Evolutionary conservation across 176 grass and related monocot species (phyloP), one percentile per base, ranked within the genome.

Genomic region (Carex myosuroides): DNA sequence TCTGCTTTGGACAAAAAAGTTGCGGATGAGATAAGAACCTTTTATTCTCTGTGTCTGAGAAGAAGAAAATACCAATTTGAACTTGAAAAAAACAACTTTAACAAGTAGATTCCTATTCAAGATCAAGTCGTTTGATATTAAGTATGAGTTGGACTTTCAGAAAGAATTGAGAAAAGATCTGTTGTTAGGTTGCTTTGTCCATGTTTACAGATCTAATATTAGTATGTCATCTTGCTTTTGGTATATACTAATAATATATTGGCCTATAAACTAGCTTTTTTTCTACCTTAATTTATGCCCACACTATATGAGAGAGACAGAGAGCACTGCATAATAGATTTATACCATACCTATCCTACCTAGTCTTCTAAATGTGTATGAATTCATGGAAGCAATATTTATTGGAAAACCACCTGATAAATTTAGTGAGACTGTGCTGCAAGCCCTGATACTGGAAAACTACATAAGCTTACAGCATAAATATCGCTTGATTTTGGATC

Each of bases 191-290:
- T 29, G 24, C 22, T 54, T 8, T 29, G 50, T 77, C 48, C 50
- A 77, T 32, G 73, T 32, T 13, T 54, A 77, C 37, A 54, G 44
- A 77, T 48, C 73, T 77, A 77, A 55, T 55, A 77, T 56, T 77
- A 56, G 48, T 32, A 30, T 8, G 22, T 56, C 48, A 56, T 56
- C 50, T 56, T 55, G 5, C 24, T 55, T 77, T 77, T 12, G 56
- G 2, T 77, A 54, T 20, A 71, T 77, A 32, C 73, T 77, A 77
- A 56, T 77, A 77, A 77, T 77, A 77, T 13, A 12, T 29, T 32
- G 26, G 73, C 50, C 73, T 56, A 77, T 77, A 77, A 77, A 77
- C 50, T 77, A 55, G 73, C 11, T 77, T 32, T 76, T 55, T 54
- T 53, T 76, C 21, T 29, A 55, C 13, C 73, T 55, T 77, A 77